These are phyloP conservation scores for Podaxis sp. DNA, from an alignment of 768 basidiomycete genomes.

Conservation along the genomic window DNA sequence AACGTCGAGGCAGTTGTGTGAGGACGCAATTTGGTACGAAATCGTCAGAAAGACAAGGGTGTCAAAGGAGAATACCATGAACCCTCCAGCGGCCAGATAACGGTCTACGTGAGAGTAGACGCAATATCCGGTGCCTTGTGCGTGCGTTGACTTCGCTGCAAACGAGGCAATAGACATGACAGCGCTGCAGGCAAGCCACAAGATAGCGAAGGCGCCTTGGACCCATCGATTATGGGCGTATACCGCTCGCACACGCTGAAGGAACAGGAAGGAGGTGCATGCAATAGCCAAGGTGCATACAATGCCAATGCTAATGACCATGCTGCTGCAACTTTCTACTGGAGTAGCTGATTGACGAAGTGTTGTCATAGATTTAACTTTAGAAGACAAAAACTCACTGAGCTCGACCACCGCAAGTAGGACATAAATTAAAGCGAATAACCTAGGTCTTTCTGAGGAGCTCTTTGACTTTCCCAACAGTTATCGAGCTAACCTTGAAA, in stretches of 20 bases:
- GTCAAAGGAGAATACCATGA: slow-evolving; percentile 27
- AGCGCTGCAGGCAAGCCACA: slow-evolving; percentile 29
- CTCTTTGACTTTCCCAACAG: background rate
- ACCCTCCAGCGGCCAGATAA: slow-evolving; percentile 24
- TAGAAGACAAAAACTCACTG: background rate
- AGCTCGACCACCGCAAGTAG: background rate
- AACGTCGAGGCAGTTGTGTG: slow-evolving; percentile 15
- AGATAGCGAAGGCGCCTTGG: slow-evolving; percentile 24
- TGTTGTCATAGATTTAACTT: too few species aligned
- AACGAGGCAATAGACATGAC: slow-evolving; percentile 22
- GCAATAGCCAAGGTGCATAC: background rate
- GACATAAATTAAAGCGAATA: slow-evolving; percentile 5
- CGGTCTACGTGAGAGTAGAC: slow-evolving; percentile 22
- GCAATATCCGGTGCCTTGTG: slow-evolving; percentile 34
- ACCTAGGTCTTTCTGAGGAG: background rate
- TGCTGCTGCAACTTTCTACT: background rate
- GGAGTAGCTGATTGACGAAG: background rate
- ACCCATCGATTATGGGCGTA: slow-evolving; percentile 24
- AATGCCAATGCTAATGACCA: background rate
- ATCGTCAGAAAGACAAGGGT: slow-evolving; percentile 35
- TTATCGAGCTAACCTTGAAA: background rate
- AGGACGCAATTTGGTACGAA: slow-evolving; percentile 25
- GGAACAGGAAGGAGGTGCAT: slow-evolving; percentile 28
- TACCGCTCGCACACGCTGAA: slow-evolving; percentile 31
- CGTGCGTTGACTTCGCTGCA: slow-evolving; percentile 22